Base-by-base conservation (phyloP, 139 green algal genomes). In the Parachlorella kessleri region DNA sequence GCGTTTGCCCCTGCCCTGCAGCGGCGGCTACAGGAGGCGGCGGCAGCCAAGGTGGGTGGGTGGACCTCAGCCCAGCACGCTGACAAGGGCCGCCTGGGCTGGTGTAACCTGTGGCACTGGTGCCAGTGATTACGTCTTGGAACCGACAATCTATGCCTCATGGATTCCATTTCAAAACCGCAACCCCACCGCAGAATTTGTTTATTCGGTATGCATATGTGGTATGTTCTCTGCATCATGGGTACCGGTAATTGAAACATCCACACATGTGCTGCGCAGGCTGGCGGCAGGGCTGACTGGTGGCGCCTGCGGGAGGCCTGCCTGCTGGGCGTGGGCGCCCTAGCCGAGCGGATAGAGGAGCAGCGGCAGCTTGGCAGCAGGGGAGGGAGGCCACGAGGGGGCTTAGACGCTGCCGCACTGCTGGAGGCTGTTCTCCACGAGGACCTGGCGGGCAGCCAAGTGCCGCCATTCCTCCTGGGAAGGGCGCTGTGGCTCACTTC, bases 291-390 rank as follows among this genome's bases (percentile, higher is more conserved):
- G 35, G 37, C 70, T 3, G 75, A 75, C 26, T 97, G 93, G 91
- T 98, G 94, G 94, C 73, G 81, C 59, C 41, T 91, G 72, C 84
- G 92, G 3, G 94, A 98, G 63, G 93, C 93, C 3, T 83, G 87
- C 1, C 83, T 98, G 77, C 79, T 93, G n/a, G 93, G 90, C 0
- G 66, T 94, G 37, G 94, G 91, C 23, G 66, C 75, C 1, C 76
- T 86, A 5, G 78, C 78, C 14, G 83, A 92, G 26, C 48, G 75
- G 2, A 28, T 94, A 23, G 33, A 83, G 41, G 78, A 83, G 82
- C 40, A 74, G 32, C 40, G 55, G 59, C 72, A 24, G 38, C 24
- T 23, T 23, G 10, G 40, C 36, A 35, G 63, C 26, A 33, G 33
- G 30, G 32, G 73, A 33, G 64, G 39, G 35, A 67, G 23, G 30